Percentiles rank a stretch among this genome's conserved stretches.
Evolutionary conservation across 2,329 filamentous ascomycete genomes (phyloP).

Genomic region (Monosporascus ibericus): DNA sequence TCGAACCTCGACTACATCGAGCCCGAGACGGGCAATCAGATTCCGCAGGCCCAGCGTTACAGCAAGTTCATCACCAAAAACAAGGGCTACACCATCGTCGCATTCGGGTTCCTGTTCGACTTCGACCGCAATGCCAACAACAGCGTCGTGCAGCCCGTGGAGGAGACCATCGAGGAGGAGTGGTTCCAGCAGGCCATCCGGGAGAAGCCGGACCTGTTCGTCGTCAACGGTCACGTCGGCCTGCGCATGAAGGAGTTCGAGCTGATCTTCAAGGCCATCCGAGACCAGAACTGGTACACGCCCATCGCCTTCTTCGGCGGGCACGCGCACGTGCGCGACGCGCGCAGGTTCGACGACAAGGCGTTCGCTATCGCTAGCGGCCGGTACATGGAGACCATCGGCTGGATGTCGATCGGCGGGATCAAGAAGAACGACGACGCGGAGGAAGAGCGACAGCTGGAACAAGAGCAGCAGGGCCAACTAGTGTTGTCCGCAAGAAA

Average conservation of each 20-base stretch:
- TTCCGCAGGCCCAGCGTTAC: constrained; percentile 75
- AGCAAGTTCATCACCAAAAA: constrained; percentile 90
- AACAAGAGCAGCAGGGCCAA: not conserved
- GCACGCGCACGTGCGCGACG: constrained; percentile 84
- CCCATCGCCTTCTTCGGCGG: constrained; percentile 92
- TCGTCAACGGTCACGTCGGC: constrained; percentile 81
- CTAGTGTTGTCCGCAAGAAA: constrained; percentile 8
- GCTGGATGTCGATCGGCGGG: constrained; percentile 83
- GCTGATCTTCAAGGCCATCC: constrained; percentile 70
- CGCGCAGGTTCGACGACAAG: constrained; percentile 69
- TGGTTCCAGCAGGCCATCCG: constrained; percentile 86
- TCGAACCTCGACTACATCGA: constrained; percentile 90
- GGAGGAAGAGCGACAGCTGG: not conserved
- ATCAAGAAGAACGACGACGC: constrained; percentile 32
- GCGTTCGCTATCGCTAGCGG: constrained; percentile 80
- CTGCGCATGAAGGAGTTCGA: constrained; percentile 75
- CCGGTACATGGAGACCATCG: constrained; percentile 90
- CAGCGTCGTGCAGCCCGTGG: constrained; percentile 73
- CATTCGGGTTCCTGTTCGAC: constrained; percentile 93
- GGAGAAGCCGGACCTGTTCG: constrained; percentile 81
- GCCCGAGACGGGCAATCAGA: constrained; percentile 60
- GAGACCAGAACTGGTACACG: constrained; percentile 68
- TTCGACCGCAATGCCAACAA: constrained; percentile 90
- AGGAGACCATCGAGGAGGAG: constrained; percentile 70
- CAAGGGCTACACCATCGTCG: constrained; percentile 73